A percentile compares a stretch with the other conserved stretches of the same genome.
Conservation (phyloP, 2,329 filamentous ascomycete species). For the Fonsecaea multimorphosa region DNA sequence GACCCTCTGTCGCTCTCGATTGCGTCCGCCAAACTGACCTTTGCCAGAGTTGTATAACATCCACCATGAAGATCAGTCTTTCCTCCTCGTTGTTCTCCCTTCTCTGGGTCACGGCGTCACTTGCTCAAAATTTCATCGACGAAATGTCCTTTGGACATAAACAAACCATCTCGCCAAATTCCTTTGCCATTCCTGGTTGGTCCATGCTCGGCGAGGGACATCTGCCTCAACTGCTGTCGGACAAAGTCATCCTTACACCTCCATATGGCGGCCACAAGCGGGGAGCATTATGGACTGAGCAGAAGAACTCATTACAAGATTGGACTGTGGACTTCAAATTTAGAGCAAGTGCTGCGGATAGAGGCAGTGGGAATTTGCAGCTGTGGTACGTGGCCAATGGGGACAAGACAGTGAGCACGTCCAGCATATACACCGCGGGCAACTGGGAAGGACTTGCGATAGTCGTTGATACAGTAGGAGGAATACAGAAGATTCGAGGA, state of each 20-base stretch:
- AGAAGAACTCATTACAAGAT: constrained; percentile 57
- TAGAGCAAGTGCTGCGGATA: constrained; percentile 81
- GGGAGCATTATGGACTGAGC: constrained; percentile 80
- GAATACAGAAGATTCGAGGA: constrained; percentile 77
- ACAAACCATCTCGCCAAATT: constrained; percentile 65
- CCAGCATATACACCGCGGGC: constrained; percentile 82
- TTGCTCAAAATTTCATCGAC: constrained; percentile 37
- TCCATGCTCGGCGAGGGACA: constrained; percentile 61
- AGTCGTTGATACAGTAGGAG: constrained; percentile 82
- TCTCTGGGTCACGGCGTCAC: constrained; percentile 22
- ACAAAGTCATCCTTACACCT: constrained; percentile 90
- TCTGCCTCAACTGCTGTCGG: constrained; percentile 71
- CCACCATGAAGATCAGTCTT: constrained; percentile 30
- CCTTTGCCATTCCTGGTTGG: constrained; percentile 62
- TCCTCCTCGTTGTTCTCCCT: constrained; percentile 19
- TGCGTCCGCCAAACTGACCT: background rate
- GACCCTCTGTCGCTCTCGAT: background rate
- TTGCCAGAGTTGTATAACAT: background rate
- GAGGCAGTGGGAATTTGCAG: constrained; percentile 86
- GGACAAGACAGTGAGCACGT: constrained; percentile 66
- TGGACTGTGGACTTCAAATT: constrained; percentile 90
- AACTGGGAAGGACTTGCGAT: constrained; percentile 90
- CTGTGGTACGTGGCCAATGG: constrained; percentile 85
- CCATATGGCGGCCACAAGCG: constrained; percentile 83
- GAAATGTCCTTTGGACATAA: constrained; percentile 40